Evolutionary conservation across 805 yeast species (phyloP).

Genomic region (Jamesozyma rosinii): DNA sequence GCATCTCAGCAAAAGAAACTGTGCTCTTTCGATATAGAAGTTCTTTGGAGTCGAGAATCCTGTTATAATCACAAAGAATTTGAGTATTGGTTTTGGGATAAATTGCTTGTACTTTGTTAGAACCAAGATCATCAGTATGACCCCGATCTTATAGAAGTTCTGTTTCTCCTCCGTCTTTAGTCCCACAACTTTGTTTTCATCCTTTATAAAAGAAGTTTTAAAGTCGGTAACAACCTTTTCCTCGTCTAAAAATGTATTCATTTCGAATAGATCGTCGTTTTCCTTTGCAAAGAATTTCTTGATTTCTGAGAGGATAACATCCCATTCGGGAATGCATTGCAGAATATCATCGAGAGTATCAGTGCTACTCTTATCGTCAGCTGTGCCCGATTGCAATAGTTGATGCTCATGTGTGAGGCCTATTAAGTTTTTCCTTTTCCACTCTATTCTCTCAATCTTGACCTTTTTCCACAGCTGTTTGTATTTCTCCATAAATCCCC

Average conservation of each 20-base stretch:
- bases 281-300: slow-evolving; percentile 11
- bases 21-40: slow-evolving; percentile 27
- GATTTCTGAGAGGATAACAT: slow-evolving; percentile 8
- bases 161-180: slow-evolving; percentile 11
- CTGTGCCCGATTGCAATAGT: background rate
- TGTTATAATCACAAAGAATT: slow-evolving; percentile 16
- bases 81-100: slow-evolving; percentile 15
- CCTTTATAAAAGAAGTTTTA: slow-evolving; percentile 9
- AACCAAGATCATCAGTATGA: slow-evolving; percentile 18
- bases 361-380: background rate
- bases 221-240: slow-evolving; percentile 19
- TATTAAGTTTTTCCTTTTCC: slow-evolving; percentile 12
- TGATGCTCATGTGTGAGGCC: slow-evolving; percentile 15
- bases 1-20: slow-evolving; percentile 21
- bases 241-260: slow-evolving; percentile 12
- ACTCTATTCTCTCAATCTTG: slow-evolving; percentile 18
- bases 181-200: slow-evolving; percentile 4
- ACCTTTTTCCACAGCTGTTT: slow-evolving; percentile 20
- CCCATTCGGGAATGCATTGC: slow-evolving; percentile 17
- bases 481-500: slow-evolving; percentile 14
- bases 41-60: slow-evolving; percentile 25
- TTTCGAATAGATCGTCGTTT: slow-evolving; percentile 9
- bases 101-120: slow-evolving; percentile 9
- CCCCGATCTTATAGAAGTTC: slow-evolving; percentile 25
- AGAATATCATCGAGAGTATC: slow-evolving; percentile 6